Percentiles rank a stretch among this genome's conserved stretches.
phyloP scores from a whole-genome alignment of 2,329 filamentous ascomycete genomes.

The Apiospora kogelbergensis region DNA sequence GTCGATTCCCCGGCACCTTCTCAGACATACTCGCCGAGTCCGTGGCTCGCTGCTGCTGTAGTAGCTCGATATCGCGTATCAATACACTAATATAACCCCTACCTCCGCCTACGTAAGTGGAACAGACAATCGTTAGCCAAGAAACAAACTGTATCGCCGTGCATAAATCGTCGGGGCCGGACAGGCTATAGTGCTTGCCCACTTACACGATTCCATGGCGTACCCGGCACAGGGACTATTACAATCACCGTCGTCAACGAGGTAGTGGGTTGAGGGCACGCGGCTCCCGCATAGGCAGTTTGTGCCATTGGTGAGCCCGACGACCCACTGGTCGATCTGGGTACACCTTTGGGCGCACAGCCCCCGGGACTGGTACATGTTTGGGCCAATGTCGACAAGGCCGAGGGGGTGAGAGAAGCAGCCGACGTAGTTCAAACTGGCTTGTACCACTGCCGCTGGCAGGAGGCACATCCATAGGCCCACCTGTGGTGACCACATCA shows the following conservation, averaged over 20 bases:
- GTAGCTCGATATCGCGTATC: not conserved
- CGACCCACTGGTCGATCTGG: conserved; percentile 4
- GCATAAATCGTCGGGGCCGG: not conserved
- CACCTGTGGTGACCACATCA: not conserved
- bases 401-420: conserved; percentile 17
- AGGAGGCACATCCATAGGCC: not conserved
- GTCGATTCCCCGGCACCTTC: not conserved
- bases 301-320: conserved; percentile 19
- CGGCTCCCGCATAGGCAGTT: conserved; percentile 20
- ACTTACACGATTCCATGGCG: not conserved
- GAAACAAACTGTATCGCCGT: not conserved
- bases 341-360: conserved; percentile 11
- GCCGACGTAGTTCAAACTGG: conserved; percentile 12
- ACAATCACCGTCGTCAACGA: conserved; percentile 18
- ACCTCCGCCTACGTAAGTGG: conserved; percentile 5
- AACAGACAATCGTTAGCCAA: not conserved
- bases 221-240: conserved; percentile 19
- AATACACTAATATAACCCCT: conserved; percentile 18
- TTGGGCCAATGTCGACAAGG: conserved; percentile 5
- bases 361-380: conserved; percentile 17
- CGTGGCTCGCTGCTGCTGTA: not conserved
- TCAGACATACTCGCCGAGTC: not conserved
- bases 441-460: not conserved
- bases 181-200: not conserved
- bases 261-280: conserved; percentile 11